Evolutionary conservation across 2,329 filamentous ascomycete genomes (phyloP), one percentile per base, ranked within the genome.

Genomic region (Corniculantispora saksenae): DNA sequence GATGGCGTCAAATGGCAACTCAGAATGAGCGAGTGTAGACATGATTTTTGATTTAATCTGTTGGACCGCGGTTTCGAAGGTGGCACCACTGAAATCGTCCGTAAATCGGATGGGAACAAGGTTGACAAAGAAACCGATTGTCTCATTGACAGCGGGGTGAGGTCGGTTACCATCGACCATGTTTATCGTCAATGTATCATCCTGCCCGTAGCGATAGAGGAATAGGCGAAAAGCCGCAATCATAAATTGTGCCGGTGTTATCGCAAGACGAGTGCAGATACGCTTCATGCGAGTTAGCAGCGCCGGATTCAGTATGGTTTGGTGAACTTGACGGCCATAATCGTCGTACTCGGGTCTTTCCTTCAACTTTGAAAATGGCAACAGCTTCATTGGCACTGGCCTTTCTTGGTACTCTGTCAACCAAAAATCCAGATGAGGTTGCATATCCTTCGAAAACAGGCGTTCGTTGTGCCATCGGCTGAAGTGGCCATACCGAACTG

Each of bases 71-170:
- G 23, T 35, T 19, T 27, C 51, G 29, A 55, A 55, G 19, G 27
- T 27, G 3, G 25, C 19, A 32, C 27, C 51, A 13, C 17, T n/a
- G 27, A 27, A 5, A 13, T 60, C 65, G 67, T 65, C 69, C 40
- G 68, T 67, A 63, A 68, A 70, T 56, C 70, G 68, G 21, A 72
- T 67, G 8, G 70, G 70, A 6, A 67, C 68, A 48, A 72, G 59
- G 60, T 72, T 72, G 63, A 72, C 70, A 63, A 71, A 72, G 67
- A 72, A 71, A 8, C 70, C 70, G 57, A 69, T 67, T 12, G 70
- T 66, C 15, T 69, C 66, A 53, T 72, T 69, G 15, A 68, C 68
- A 40, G 70, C 70, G 1, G 70, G 66, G 27, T 71, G 70, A 53
- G 70, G 70, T 19, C 70, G 61, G 67, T 70, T 71, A 3, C 70